Evolutionary conservation across 2,329 filamentous ascomycete genomes (phyloP).

Genomic region (Phialophora macrospora): DNA sequence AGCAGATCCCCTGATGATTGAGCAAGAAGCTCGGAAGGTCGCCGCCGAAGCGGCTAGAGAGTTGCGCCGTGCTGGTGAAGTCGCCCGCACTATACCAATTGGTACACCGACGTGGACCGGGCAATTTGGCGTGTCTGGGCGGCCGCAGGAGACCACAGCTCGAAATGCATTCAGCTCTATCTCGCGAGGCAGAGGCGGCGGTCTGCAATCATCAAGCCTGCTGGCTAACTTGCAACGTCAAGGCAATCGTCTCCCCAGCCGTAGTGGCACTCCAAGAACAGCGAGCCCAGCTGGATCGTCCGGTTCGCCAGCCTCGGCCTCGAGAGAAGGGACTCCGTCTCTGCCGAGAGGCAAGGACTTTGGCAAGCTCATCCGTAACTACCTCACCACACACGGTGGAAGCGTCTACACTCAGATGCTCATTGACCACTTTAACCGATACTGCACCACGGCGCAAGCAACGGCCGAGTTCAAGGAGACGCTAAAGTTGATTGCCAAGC

Average conservation of each 20-base stretch:
- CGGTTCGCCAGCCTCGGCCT: slow-evolving; percentile 30
- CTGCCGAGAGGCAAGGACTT: slow-evolving; percentile 64
- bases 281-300: slow-evolving; percentile 38
- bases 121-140: slow-evolving; percentile 75
- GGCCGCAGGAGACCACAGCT: slow-evolving; percentile 61
- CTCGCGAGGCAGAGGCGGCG: slow-evolving; percentile 36
- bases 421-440: slow-evolving; percentile 86
- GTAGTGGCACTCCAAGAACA: slow-evolving; percentile 31
- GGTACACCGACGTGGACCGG: slow-evolving; percentile 96
- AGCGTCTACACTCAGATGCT: slow-evolving; percentile 81
- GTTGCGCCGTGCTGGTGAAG: slow-evolving; percentile 72
- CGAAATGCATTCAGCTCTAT: slow-evolving; percentile 52
- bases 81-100: slow-evolving; percentile 73
- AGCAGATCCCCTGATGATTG: slow-evolving; percentile 77
- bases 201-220: slow-evolving; percentile 52
- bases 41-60: slow-evolving; percentile 78
- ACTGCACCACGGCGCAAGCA: slow-evolving; percentile 70
- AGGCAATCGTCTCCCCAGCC: slow-evolving; percentile 41
- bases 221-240: slow-evolving; percentile 65
- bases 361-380: slow-evolving; percentile 74
- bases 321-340: slow-evolving; percentile 42
- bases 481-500: slow-evolving; percentile 73
- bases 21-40: slow-evolving; percentile 78
- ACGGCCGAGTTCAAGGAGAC: slow-evolving; percentile 82
- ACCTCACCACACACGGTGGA: slow-evolving; percentile 77